Evolutionary conservation across 164 flowering plant genomes (phyloP).

Genomic region (Vitis labrusca): DNA sequence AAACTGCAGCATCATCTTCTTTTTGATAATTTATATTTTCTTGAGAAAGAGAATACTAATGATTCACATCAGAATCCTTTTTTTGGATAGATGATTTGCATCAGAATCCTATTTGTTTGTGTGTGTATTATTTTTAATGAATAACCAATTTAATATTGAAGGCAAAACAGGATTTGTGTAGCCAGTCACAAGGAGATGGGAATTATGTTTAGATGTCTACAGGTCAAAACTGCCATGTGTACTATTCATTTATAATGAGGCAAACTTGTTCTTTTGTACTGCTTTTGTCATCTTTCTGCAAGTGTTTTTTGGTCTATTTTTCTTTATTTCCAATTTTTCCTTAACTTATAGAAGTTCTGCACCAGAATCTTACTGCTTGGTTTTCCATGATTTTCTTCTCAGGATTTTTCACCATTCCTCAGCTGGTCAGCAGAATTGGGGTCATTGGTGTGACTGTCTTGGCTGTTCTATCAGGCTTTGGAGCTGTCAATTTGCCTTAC

Average conservation of each 20-base stretch:
- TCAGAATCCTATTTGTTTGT: neutral
- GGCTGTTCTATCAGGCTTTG: slow-evolving; percentile 98
- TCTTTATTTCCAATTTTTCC: neutral
- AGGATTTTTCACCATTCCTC: slow-evolving; percentile 96
- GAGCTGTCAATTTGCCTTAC: slow-evolving; percentile 98
- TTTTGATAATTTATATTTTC: neutral
- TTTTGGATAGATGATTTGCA: neutral
- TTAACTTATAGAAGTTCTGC: neutral
- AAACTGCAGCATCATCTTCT: neutral
- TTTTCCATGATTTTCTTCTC: slow-evolving; percentile 7
- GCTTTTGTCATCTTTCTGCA: too few relatives aligned
- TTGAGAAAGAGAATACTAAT: neutral
- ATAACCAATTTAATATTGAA: neutral
- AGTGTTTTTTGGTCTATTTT: too few relatives aligned
- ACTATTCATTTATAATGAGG: too few relatives aligned
- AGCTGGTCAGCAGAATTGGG: slow-evolving; percentile 95
- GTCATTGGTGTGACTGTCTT: slow-evolving; percentile 97
- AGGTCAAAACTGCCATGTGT: too few relatives aligned
- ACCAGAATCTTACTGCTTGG: neutral
- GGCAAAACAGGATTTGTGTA: neutral
- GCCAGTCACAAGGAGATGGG: neutral
- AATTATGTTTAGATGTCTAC: too few relatives aligned
- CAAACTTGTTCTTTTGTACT: too few relatives aligned
- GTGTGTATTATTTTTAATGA: neutral
- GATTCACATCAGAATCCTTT: too few relatives aligned